phyloP scores from a whole-genome alignment of 1,284 basidiomycete genomes.

The Peniophora sp. region DNA sequence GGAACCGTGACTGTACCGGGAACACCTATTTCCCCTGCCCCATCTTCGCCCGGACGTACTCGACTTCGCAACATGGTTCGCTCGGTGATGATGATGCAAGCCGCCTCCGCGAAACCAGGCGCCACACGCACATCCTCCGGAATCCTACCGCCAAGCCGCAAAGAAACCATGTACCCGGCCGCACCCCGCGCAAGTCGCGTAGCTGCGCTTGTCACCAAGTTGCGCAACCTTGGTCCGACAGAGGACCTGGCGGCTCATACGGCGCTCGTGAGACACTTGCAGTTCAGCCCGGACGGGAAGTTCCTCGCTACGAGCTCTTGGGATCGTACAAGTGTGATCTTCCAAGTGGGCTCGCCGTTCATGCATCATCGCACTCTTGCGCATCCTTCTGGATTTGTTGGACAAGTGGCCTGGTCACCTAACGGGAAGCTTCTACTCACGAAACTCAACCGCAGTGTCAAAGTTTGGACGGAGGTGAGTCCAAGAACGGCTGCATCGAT shows the following conservation, averaged over 20 bases:
- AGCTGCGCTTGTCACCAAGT: constrained; percentile 45
- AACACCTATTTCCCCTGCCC: constrained; percentile 9
- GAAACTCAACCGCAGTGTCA: constrained; percentile 61
- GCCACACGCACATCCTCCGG: constrained; percentile 23
- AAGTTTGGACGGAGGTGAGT: constrained; percentile 67
- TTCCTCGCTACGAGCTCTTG: constrained; percentile 67
- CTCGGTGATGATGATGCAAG: constrained; percentile 39
- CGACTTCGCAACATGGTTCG: constrained; percentile 37
- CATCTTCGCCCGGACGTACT: constrained; percentile 18
- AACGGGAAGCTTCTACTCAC: constrained; percentile 55
- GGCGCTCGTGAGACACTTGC: constrained; percentile 59
- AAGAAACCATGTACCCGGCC: constrained; percentile 1
- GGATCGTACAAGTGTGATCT: constrained; percentile 67
- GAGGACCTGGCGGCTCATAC: constrained; percentile 59
- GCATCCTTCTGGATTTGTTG: constrained; percentile 68
- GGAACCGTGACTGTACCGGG: constrained; percentile 7
- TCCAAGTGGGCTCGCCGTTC: constrained; percentile 59
- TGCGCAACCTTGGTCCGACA: constrained; percentile 46
- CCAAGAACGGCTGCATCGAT: constrained; percentile 2
- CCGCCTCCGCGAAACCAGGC: constrained; percentile 16
- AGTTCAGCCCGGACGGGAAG: constrained; percentile 67
- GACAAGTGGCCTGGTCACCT: constrained; percentile 76
- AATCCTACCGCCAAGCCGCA: constrained; percentile 29
- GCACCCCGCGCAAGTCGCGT: constrained; percentile 36
- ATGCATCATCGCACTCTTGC: constrained; percentile 57